phyloP scores from a whole-genome alignment of 805 yeast genomes.

The Kregervanrija fluxuum region DNA sequence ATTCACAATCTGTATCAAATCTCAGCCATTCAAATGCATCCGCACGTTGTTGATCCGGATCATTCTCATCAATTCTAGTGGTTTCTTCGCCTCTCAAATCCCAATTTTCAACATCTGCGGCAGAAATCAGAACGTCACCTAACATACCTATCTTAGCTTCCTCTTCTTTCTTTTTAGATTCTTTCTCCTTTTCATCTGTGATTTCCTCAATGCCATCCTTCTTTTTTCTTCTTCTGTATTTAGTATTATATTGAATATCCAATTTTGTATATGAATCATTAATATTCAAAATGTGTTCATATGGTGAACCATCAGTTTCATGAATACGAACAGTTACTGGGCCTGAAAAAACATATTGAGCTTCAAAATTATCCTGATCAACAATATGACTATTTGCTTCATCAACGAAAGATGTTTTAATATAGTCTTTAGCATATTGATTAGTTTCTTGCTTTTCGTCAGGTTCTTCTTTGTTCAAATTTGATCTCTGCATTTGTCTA shows the following conservation, averaged over 20 bases:
- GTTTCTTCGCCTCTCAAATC: conserved; percentile 37
- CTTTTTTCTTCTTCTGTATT: conserved; percentile 75
- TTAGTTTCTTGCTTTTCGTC: conserved; percentile 9
- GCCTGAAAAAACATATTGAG: conserved; percentile 66
- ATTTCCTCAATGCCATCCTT: conserved; percentile 37
- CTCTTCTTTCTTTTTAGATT: conserved; percentile 17
- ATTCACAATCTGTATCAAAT: conserved; percentile 95
- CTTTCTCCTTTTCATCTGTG: conserved; percentile 18
- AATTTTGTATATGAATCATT: conserved; percentile 79
- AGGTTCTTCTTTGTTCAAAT: conserved; percentile 12
- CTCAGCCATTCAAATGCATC: conserved; percentile 98
- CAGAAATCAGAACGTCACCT: conserved; percentile 68
- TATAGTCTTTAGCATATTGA: conserved; percentile 9
- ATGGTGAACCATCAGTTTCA: conserved; percentile 98
- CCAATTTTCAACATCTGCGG: conserved; percentile 65
- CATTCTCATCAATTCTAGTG: conserved; percentile 31
- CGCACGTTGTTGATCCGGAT: conserved; percentile 34
- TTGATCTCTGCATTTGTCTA: conserved; percentile 76
- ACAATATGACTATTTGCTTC: conserved; percentile 35
- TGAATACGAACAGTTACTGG: conserved; percentile 96
- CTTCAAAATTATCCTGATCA: conserved; percentile 35
- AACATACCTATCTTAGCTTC: conserved; percentile 36
- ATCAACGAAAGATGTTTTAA: conserved; percentile 35
- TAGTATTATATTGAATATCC: conserved; percentile 93
- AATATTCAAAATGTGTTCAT: conserved; percentile 91